phyloP scores from a whole-genome alignment of 345 rosid species.

The Raphanus raphanistrum region DNA sequence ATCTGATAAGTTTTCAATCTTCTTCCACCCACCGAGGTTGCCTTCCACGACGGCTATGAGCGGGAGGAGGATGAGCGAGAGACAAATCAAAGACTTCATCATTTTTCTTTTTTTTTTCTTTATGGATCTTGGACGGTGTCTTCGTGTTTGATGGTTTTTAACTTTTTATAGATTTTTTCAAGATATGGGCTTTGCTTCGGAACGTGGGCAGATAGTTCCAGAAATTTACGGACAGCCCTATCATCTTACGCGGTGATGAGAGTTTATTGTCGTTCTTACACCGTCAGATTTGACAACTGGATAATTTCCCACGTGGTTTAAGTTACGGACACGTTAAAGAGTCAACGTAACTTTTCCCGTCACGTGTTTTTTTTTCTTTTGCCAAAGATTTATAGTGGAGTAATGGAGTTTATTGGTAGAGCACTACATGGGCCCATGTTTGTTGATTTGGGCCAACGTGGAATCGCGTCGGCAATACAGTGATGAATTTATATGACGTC shows the following conservation, averaged over 20 bases:
- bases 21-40: conserved; percentile 43
- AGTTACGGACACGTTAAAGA: not conserved
- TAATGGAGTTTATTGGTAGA: not conserved
- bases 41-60: conserved; percentile 23
- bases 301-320: not conserved
- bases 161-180: not conserved
- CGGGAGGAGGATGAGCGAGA: conserved; percentile 24
- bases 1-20: conserved; percentile 43
- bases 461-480: not conserved
- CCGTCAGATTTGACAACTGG: conserved; percentile 37
- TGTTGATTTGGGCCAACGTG: not conserved
- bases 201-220: conserved; percentile 22
- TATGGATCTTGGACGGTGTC: not conserved
- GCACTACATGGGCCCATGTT: not conserved
- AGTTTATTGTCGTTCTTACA: conserved; percentile 1
- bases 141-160: not conserved
- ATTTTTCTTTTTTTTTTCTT: not conserved
- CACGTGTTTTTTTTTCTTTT: not conserved
- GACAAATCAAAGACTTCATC: conserved; percentile 31
- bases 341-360: not conserved
- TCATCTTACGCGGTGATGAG: conserved; percentile 19
- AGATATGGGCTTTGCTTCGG: conserved; percentile 1
- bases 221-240: conserved; percentile 26
- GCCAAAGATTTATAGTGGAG: not conserved
- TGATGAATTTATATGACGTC: not conserved